Percentiles rank a stretch among this genome's conserved stretches.
phyloP scores from a whole-genome alignment of 148 eudicot genomes.

The Vaccinium myrtillus region DNA sequence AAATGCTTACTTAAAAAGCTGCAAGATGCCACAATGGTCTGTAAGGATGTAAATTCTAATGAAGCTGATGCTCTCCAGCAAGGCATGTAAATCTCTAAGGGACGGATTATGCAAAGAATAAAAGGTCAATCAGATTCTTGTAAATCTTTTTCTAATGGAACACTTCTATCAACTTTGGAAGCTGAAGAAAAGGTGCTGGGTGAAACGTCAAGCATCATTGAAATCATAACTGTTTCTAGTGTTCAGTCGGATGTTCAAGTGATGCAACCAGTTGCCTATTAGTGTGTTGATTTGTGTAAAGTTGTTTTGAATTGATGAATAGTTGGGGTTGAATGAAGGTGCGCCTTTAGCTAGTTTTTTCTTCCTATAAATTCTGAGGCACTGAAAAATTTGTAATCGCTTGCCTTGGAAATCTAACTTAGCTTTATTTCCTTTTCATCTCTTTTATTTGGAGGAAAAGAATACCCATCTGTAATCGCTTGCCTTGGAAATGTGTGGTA shows the following conservation, averaged over 20 bases:
- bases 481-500: neutral
- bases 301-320: neutral
- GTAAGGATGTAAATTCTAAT: neutral
- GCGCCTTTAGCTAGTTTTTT: neutral
- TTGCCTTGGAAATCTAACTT: neutral
- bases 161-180: neutral
- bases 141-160: neutral
- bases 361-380: neutral
- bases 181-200: slow-evolving; percentile 7
- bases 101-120: neutral
- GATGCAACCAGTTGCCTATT: neutral
- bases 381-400: neutral
- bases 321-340: neutral
- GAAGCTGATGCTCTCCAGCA: too few species aligned
- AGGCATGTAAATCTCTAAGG: neutral
- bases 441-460: neutral
- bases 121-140: neutral
- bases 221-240: neutral
- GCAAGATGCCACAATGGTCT: neutral
- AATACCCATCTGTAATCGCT: neutral
- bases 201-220: neutral
- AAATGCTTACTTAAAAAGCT: neutral
- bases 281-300: neutral
- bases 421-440: neutral
- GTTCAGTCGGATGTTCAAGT: neutral